Evolutionary conservation across 441 rosid species (phyloP).

Genomic region (Breynia disticha): DNA sequence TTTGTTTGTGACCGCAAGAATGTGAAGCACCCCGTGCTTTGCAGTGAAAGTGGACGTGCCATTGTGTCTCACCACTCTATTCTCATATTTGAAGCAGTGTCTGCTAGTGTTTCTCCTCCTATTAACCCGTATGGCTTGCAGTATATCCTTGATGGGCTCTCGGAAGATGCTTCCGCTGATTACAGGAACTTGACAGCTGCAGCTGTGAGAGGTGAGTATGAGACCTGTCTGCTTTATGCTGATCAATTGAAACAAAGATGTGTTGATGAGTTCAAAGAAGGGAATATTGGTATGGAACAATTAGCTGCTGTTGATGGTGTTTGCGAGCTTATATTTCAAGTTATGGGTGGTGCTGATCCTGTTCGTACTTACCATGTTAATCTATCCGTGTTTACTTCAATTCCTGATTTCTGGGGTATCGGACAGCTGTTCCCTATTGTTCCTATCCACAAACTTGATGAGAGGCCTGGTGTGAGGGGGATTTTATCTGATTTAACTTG

Average conservation of each 20-base stretch:
- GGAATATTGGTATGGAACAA: conserved; percentile 66
- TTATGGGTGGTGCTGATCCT: conserved; percentile 48
- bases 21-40: conserved; percentile 70
- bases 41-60: conserved; percentile 93
- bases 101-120: conserved; percentile 22
- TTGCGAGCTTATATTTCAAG: conserved; percentile 57
- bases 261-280: conserved; percentile 76
- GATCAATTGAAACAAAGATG: conserved; percentile 81
- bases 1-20: conserved; percentile 65
- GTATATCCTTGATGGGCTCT: conserved; percentile 39
- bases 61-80: conserved; percentile 88
- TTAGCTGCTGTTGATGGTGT: conserved; percentile 81
- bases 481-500: conserved; percentile 85
- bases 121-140: conserved; percentile 32
- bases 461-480: conserved; percentile 67
- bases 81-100: conserved; percentile 73
- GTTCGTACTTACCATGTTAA: conserved; percentile 70
- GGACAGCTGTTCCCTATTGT: conserved; percentile 87
- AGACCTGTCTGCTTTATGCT: conserved; percentile 52
- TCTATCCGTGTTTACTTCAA: conserved; percentile 83
- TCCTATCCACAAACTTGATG: conserved; percentile 76
- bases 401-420: conserved; percentile 98
- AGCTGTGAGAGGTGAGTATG: conserved; percentile 53
- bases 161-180: conserved; percentile 50
- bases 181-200: conserved; percentile 44